Percentiles rank a stretch among this genome's conserved stretches.
These are phyloP conservation scores for Solanum bulbocastanum DNA, from an alignment of 257 asterid genomes.

Conservation along the genomic window DNA sequence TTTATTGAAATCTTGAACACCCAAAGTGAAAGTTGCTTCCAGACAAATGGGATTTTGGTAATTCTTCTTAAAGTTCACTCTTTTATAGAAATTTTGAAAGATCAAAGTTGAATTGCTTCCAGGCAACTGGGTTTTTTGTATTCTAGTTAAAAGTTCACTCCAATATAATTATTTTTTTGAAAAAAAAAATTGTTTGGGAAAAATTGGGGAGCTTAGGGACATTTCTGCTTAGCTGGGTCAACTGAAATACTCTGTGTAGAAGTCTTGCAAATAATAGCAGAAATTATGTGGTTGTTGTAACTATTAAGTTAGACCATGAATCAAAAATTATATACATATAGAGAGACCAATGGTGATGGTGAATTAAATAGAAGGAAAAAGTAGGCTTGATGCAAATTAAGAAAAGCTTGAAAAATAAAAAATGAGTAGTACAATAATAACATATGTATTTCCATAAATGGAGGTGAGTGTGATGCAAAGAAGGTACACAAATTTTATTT, in stretches of 20 bases:
- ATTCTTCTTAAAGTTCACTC: neutral
- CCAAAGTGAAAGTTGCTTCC: neutral
- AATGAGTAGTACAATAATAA: neutral
- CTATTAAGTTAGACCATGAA: neutral
- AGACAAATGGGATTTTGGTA: neutral
- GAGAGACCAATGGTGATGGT: neutral
- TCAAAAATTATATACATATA: neutral
- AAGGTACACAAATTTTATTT: accelerated
- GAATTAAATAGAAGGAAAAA: neutral
- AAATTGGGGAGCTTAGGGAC: neutral
- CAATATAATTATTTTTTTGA: neutral
- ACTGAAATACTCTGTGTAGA: neutral
- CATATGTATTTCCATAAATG: neutral
- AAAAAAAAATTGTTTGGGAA: neutral
- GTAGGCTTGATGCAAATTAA: neutral
- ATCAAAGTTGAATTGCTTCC: neutral
- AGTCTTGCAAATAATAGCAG: neutral
- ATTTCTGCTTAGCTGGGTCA: neutral
- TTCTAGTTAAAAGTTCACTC: neutral
- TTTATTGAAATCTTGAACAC: neutral
- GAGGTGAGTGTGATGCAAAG: accelerated
- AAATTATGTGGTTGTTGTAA: neutral
- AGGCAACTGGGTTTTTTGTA: neutral
- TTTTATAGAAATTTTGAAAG: neutral
- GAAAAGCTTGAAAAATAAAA: neutral